Evolutionary conservation across 2,329 filamentous ascomycete genomes (phyloP), one percentile per base, ranked within the genome.

Genomic region (Pseudogymnoascus sp.): DNA sequence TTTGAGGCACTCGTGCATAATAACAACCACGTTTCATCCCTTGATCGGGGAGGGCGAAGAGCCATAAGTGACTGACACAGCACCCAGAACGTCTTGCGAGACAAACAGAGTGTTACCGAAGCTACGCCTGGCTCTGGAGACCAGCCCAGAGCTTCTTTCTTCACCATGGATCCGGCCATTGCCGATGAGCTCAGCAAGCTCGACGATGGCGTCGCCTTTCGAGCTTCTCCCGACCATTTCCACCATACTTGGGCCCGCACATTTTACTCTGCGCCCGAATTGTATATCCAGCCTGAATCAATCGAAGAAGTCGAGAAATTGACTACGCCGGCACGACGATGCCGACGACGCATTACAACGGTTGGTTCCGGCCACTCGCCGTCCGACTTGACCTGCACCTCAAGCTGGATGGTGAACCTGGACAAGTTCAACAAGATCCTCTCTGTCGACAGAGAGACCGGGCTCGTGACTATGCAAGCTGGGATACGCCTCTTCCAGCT

Each of bases 181-280:
- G 68, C 76, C 63, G 76, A 77, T 65, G 85, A 88, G 73, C 78
- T 88, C 65, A 40, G 5, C 38, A 80, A 79, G 66, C 80, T 85
- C 72, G 80, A 87, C 70, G 80, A 84, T 67, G 75, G 79, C 63
- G 76, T 95, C 40, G 86, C 91, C 45, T 96, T 97, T 78, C 89
- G 88, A 73, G 90, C 90, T 5, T 82, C 81, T 63, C 79, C 83
- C 64, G 80, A 84, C 61, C 87, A 97, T 75, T 77, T 87, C 59
- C 95, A 97, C 78, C 88, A 88, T 70, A 99, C 95, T 18, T 99
- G 95, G 95, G 95, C 95, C 40, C 88, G 88, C 72, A 97, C 95
- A 59, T 97, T 96, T 78, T 88, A 89, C 71, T 95, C 89, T 60
- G 84, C 87, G 16, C 95, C 95, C 2, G 92, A 97, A 79, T 86